A percentile compares a stretch with the other conserved stretches of the same genome.
These are phyloP conservation scores for Chaetomium sp. DNA, from an alignment of 2,329 filamentous ascomycete genomes.

Conservation along the genomic window DNA sequence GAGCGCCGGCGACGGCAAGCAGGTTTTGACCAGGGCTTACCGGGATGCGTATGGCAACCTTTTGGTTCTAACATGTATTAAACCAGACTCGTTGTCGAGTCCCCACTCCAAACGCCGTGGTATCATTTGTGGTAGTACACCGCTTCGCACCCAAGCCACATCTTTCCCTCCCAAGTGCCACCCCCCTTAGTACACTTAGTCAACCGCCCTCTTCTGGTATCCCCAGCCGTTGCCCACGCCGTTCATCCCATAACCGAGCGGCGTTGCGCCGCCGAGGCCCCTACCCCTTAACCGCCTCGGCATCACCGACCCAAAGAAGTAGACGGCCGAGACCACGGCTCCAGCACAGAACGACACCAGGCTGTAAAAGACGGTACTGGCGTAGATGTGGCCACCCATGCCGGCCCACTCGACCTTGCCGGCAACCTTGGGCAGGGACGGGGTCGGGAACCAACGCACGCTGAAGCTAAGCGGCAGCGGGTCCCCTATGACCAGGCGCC, in stretches of 20 bases:
- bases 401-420: slow-evolving; percentile 67
- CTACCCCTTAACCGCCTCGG: slow-evolving; percentile 55
- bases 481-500: slow-evolving; percentile 84
- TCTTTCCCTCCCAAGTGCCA: background rate
- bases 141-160: background rate
- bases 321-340: slow-evolving; percentile 55
- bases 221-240: slow-evolving; percentile 62
- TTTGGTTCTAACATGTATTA: slow-evolving; percentile 1
- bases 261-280: slow-evolving; percentile 59
- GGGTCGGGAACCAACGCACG: slow-evolving; percentile 83
- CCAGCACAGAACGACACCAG: slow-evolving; percentile 62
- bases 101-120: slow-evolving; percentile 15
- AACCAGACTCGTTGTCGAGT: background rate
- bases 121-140: slow-evolving; percentile 16
- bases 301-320: slow-evolving; percentile 63
- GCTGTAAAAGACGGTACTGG: slow-evolving; percentile 65
- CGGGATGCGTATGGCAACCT: background rate
- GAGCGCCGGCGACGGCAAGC: background rate
- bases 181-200: slow-evolving; percentile 37
- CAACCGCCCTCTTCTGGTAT: slow-evolving; percentile 55
- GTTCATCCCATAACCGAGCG: slow-evolving; percentile 57
- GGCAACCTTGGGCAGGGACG: slow-evolving; percentile 68
- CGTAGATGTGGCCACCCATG: slow-evolving; percentile 64
- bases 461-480: slow-evolving; percentile 76
- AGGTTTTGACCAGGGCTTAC: too few relatives aligned